Percentiles rank a stretch among this genome's conserved stretches.
Conservation (phyloP, 2,329 filamentous ascomycete species). For the Pyricularia pennisetigena region DNA sequence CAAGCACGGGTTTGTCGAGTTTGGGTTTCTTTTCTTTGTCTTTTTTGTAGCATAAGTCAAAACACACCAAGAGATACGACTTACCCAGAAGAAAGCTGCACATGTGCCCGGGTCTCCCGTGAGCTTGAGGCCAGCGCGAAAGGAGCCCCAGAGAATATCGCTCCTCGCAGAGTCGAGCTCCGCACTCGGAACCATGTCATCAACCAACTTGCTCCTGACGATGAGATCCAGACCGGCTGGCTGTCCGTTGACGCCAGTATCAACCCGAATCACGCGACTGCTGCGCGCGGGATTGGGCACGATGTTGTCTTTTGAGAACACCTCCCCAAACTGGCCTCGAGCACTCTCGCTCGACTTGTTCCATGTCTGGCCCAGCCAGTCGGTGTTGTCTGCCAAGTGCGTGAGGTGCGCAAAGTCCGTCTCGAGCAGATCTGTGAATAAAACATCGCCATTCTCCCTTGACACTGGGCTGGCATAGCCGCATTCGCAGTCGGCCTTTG, state of each 20-base stretch:
- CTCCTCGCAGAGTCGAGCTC: slow-evolving; percentile 52
- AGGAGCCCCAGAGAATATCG: slow-evolving; percentile 63
- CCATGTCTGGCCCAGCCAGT: slow-evolving; percentile 61
- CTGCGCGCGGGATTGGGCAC: slow-evolving; percentile 28
- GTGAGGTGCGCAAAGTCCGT: slow-evolving; percentile 57
- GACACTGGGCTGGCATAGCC: slow-evolving; percentile 52
- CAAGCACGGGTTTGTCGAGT: background rate
- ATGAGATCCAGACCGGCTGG: slow-evolving; percentile 46
- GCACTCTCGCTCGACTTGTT: slow-evolving; percentile 48
- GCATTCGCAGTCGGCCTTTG: slow-evolving; percentile 53
- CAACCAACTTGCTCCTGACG: slow-evolving; percentile 33
- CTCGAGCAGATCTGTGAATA: slow-evolving; percentile 63
- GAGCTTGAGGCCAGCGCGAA: slow-evolving; percentile 56
- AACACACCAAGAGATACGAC: slow-evolving; percentile 8
- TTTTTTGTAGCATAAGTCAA: background rate
- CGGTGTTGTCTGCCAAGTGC: slow-evolving; percentile 36
- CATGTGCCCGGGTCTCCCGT: slow-evolving; percentile 56
- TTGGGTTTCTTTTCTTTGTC: no score
- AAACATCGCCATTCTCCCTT: slow-evolving; percentile 23
- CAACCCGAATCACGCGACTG: slow-evolving; percentile 29
- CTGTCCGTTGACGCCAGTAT: slow-evolving; percentile 30
- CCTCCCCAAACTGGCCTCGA: slow-evolving; percentile 57
- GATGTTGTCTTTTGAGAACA: slow-evolving; percentile 48
- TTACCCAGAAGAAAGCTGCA: slow-evolving; percentile 70
- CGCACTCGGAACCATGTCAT: slow-evolving; percentile 47